Evolutionary conservation across 495 filamentous ascomycete species (phyloP).

Genomic region (Talaromyces thailandensis): DNA sequence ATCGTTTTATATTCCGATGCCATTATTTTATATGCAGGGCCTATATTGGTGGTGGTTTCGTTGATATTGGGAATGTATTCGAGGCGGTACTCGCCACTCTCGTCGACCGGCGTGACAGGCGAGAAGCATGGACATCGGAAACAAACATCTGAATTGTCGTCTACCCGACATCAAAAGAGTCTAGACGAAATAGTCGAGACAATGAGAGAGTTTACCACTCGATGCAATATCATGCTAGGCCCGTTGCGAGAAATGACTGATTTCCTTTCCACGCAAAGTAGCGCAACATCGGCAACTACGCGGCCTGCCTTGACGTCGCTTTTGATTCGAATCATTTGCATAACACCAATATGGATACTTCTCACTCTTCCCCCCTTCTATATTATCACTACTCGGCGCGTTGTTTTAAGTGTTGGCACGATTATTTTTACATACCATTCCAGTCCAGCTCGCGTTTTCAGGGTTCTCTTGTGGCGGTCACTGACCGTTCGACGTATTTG

Average conservation of each 20-base stretch:
- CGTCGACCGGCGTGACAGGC: conserved; percentile 67
- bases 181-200: conserved; percentile 96
- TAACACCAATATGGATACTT: conserved; percentile 80
- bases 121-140: conserved; percentile 46
- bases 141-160: conserved; percentile 47
- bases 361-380: conserved; percentile 73
- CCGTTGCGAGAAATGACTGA: conserved; percentile 82
- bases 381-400: conserved; percentile 79
- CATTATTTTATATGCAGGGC: conserved; percentile 70
- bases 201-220: conserved; percentile 73
- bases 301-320: conserved; percentile 83
- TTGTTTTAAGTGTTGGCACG: conserved; percentile 73
- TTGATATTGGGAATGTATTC: conserved; percentile 91
- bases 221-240: conserved; percentile 87
- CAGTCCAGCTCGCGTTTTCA: conserved; percentile 71
- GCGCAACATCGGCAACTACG: conserved; percentile 85
- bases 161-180: conserved; percentile 68
- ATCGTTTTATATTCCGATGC: conserved; percentile 76
- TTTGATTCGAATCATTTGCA: conserved; percentile 78
- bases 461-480: conserved; percentile 88
- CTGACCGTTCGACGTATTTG: conserved; percentile 55
- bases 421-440: conserved; percentile 85
- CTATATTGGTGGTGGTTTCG: conserved; percentile 65
- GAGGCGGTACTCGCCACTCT: conserved; percentile 80
- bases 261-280: conserved; percentile 85